These are phyloP conservation scores for Penicillium sp. DNA, from an alignment of 2,329 filamentous ascomycete genomes.

Conservation along the genomic window DNA sequence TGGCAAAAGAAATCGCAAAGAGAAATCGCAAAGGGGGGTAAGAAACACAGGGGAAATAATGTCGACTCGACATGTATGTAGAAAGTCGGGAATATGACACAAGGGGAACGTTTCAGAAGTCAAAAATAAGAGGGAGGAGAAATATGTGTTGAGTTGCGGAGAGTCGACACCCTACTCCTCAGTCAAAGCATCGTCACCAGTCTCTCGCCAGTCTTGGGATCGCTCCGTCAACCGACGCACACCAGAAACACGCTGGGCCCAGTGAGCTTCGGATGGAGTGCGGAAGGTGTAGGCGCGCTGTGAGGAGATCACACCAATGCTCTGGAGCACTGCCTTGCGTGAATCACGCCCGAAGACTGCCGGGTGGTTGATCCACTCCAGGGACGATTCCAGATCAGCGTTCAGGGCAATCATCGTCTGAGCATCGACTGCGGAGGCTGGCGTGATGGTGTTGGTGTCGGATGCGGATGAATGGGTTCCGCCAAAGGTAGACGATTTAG, in stretches of 20 bases:
- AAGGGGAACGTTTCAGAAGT: background rate
- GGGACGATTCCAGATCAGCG: slow-evolving; percentile 73
- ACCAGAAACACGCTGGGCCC: slow-evolving; percentile 73
- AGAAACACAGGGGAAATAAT: slow-evolving; percentile 3
- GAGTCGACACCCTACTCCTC: slow-evolving; percentile 37
- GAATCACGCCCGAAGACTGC: slow-evolving; percentile 89
- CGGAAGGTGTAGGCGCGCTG: slow-evolving; percentile 91
- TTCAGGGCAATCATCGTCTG: slow-evolving; percentile 78
- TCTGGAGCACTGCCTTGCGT: slow-evolving; percentile 88
- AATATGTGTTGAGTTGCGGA: background rate
- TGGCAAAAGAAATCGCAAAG: slow-evolving; percentile 9
- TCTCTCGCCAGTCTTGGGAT: slow-evolving; percentile 85
- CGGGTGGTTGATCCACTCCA: slow-evolving; percentile 97
- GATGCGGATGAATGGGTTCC: slow-evolving; percentile 31
- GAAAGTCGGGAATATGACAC: slow-evolving; percentile 5
- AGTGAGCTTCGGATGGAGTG: slow-evolving; percentile 77
- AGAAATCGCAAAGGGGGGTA: slow-evolving; percentile 8
- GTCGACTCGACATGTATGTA: background rate
- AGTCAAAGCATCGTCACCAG: slow-evolving; percentile 62
- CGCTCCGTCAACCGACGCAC: slow-evolving; percentile 72
- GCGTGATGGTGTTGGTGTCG: slow-evolving; percentile 43
- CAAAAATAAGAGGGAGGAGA: background rate
- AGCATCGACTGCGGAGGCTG: slow-evolving; percentile 67
- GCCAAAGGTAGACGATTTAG: slow-evolving; percentile 29
- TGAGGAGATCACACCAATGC: slow-evolving; percentile 90